Conservation (phyloP, 805 yeast species). For the Cyberlindnera meyerae region DNA sequence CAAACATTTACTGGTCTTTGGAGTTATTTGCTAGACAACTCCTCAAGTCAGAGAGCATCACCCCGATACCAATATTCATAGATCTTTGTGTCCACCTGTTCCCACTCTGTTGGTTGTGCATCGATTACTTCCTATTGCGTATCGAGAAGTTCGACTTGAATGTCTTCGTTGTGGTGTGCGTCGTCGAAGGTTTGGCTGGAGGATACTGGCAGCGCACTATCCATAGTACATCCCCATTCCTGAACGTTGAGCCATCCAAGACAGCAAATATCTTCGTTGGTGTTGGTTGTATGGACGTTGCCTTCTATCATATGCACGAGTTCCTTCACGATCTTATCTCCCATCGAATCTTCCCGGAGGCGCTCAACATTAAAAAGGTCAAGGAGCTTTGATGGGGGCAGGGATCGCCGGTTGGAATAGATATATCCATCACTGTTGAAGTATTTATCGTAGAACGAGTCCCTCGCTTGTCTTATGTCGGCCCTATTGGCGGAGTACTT, state of each 20-base stretch:
- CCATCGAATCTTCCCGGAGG: slow-evolving; percentile 2
- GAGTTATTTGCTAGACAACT: slow-evolving; percentile 45
- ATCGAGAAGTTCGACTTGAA: slow-evolving; percentile 36
- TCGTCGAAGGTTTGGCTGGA: slow-evolving; percentile 36
- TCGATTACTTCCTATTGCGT: slow-evolving; percentile 54
- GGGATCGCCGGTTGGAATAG: too few species aligned
- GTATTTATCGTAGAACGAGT: too few species aligned
- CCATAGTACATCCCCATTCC: slow-evolving; percentile 73
- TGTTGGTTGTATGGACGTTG: slow-evolving; percentile 37
- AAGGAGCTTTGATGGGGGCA: too few species aligned
- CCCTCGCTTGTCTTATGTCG: too few species aligned
- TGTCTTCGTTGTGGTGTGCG: slow-evolving; percentile 34
- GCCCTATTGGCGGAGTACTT: too few species aligned
- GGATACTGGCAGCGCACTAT: slow-evolving; percentile 53
- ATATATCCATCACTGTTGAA: too few species aligned
- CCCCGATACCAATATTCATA: slow-evolving; percentile 38
- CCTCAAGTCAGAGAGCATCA: slow-evolving; percentile 35
- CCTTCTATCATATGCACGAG: slow-evolving; percentile 28
- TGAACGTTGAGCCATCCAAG: slow-evolving; percentile 44
- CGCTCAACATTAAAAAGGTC: slow-evolving; percentile 3
- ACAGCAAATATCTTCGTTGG: slow-evolving; percentile 45
- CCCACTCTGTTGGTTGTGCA: slow-evolving; percentile 48
- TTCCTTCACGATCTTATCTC: slow-evolving; percentile 21
- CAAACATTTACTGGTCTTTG: slow-evolving; percentile 66
- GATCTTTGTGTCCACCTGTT: slow-evolving; percentile 58